Evolutionary conservation across 257 asterid genomes (phyloP).

Genomic region (Misopates orontium): DNA sequence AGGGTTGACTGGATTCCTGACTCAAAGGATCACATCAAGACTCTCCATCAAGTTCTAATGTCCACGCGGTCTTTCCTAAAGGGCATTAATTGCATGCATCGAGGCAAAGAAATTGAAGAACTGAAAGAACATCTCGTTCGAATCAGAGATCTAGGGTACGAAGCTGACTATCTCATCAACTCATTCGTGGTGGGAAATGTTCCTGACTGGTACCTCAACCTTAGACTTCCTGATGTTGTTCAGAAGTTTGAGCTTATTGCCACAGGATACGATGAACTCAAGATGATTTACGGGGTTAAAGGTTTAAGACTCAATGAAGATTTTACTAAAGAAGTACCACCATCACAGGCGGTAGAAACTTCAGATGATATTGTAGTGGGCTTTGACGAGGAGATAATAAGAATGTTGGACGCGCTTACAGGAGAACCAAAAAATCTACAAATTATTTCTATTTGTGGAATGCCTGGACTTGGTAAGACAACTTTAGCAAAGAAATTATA

Average conservation of each 20-base stretch:
- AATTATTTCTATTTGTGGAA: conserved; percentile 22
- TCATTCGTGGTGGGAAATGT: conserved; percentile 12
- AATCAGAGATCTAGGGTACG: conserved; percentile 3
- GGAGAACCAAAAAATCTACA: background rate
- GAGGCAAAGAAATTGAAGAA: background rate
- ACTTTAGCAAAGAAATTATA: conserved; percentile 31
- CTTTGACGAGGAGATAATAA: background rate
- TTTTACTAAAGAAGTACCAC: background rate
- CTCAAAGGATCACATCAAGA: background rate
- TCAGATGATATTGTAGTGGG: conserved; percentile 1
- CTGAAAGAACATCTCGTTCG: background rate
- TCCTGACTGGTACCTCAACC: background rate
- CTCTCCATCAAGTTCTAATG: background rate
- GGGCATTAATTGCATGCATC: background rate
- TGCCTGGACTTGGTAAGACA: conserved; percentile 38
- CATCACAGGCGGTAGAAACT: too few species aligned
- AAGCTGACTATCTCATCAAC: conserved; percentile 17
- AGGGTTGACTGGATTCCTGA: background rate
- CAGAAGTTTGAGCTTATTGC: conserved; percentile 4
- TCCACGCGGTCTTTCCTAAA: conserved; percentile 13
- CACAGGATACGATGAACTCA: background rate
- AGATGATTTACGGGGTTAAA: background rate
- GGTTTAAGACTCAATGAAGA: background rate
- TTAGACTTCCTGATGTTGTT: background rate
- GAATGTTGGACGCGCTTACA: background rate